phyloP scores from a whole-genome alignment of 352 stramenopile species.

The Pythium brassicae region DNA sequence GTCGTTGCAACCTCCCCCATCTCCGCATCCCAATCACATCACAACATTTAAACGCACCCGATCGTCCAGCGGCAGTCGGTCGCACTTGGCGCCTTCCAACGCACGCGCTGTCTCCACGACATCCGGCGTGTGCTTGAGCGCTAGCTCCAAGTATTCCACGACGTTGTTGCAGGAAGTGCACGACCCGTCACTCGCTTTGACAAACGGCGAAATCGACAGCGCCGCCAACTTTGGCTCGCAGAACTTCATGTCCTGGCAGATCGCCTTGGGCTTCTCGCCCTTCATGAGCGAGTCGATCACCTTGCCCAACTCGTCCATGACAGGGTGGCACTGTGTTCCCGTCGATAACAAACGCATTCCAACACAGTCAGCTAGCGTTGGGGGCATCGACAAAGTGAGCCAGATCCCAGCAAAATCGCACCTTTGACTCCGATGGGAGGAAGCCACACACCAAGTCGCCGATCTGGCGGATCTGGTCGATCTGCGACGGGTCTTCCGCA shows the following conservation, averaged over 20 bases:
- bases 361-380: conserved; percentile 11
- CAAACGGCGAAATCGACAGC: too few relatives aligned
- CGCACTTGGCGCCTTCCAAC: conserved; percentile 55
- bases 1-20: too few relatives aligned
- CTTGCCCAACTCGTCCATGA: conserved; percentile 52
- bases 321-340: conserved; percentile 45
- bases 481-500: conserved; percentile 44
- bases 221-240: conserved; percentile 14
- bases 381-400: conserved; percentile 2
- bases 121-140: conserved; percentile 47
- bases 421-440: conserved; percentile 56
- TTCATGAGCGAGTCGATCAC: conserved; percentile 65
- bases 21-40: background rate
- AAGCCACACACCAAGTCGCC: conserved; percentile 57
- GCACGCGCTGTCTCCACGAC: conserved; percentile 57
- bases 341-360: conserved; percentile 6
- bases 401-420: conserved; percentile 13
- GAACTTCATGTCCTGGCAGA: conserved; percentile 68
- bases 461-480: conserved; percentile 56
- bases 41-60: conserved; percentile 24
- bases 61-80: conserved; percentile 54
- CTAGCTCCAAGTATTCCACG: conserved; percentile 58
- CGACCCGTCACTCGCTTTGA: conserved; percentile 4
- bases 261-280: conserved; percentile 48
- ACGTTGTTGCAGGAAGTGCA: conserved; percentile 63